These are phyloP conservation scores for Thamnidium elegans DNA, from an alignment of 192 early-diverging fungal species.

Conservation along the genomic window DNA sequence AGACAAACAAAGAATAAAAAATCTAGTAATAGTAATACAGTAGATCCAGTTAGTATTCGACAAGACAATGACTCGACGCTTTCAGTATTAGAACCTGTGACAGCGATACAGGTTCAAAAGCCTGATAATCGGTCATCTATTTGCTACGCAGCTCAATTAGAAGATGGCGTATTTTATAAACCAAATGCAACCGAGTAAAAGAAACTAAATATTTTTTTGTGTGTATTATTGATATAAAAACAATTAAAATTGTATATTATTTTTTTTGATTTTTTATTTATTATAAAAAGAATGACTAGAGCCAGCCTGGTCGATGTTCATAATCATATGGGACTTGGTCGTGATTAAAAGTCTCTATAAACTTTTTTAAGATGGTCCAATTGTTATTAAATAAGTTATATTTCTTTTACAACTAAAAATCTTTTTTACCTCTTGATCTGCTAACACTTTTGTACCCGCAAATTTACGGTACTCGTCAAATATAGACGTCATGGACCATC, in stretches of 20 bases:
- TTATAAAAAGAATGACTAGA: conserved; percentile 15
- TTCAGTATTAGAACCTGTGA: neutral
- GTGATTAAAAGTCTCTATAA: conserved; percentile 54
- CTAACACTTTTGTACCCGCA: conserved; percentile 84
- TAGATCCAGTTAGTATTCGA: neutral
- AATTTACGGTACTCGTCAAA: conserved; percentile 98
- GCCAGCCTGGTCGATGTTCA: conserved; percentile 50
- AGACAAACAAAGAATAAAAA: conserved; percentile 2
- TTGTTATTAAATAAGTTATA: neutral
- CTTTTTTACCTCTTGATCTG: conserved; percentile 85
- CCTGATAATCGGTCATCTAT: conserved; percentile 20
- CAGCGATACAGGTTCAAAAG: neutral
- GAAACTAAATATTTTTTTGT: too few relatives aligned
- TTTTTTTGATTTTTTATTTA: too few relatives aligned
- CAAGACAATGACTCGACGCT: neutral
- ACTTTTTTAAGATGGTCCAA: conserved; percentile 27
- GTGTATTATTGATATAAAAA: too few relatives aligned
- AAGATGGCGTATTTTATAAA: conserved; percentile 17
- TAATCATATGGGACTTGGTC: conserved; percentile 45
- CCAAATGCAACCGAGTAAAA: conserved; percentile 11
- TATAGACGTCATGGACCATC: conserved; percentile 94
- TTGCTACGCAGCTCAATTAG: conserved; percentile 2
- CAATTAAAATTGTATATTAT: neutral
- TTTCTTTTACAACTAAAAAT: neutral
- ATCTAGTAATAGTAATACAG: neutral